phyloP scores from a whole-genome alignment of 805 yeast genomes.

The Kazachstania taianensis region DNA sequence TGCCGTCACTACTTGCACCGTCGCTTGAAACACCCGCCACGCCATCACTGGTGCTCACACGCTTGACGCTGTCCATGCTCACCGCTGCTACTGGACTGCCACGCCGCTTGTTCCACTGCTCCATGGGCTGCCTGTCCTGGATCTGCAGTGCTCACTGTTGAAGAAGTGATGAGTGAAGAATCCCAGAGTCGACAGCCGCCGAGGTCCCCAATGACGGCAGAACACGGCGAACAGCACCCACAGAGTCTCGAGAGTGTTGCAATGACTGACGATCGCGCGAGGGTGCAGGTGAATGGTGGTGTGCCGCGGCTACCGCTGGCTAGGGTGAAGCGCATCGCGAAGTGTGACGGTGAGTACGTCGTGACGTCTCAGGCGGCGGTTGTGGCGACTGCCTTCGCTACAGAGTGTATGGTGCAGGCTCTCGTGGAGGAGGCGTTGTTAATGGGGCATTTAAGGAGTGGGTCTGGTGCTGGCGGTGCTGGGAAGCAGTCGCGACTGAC shows the following conservation, averaged over 20 bases:
- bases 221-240: too few relatives aligned
- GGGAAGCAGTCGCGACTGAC: constrained; percentile 10
- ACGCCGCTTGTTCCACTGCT: too few relatives aligned
- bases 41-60: too few relatives aligned
- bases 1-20: neutral
- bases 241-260: neutral
- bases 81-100: neutral
- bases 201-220: neutral
- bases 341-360: constrained; percentile 19
- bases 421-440: constrained; percentile 20
- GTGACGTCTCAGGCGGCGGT: constrained; percentile 21
- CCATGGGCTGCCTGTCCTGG: too few relatives aligned
- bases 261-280: neutral
- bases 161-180: too few relatives aligned
- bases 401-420: constrained; percentile 22
- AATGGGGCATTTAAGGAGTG: constrained; percentile 10
- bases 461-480: neutral
- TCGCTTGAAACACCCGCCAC: too few relatives aligned
- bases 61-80: too few relatives aligned
- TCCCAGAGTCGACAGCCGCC: too few relatives aligned
- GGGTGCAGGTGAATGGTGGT: neutral
- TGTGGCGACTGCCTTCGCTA: constrained; percentile 23
- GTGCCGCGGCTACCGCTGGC: constrained; percentile 16
- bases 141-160: too few relatives aligned
- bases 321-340: constrained; percentile 23